phyloP scores from a whole-genome alignment of 805 yeast genomes.

The Candida montana region DNA sequence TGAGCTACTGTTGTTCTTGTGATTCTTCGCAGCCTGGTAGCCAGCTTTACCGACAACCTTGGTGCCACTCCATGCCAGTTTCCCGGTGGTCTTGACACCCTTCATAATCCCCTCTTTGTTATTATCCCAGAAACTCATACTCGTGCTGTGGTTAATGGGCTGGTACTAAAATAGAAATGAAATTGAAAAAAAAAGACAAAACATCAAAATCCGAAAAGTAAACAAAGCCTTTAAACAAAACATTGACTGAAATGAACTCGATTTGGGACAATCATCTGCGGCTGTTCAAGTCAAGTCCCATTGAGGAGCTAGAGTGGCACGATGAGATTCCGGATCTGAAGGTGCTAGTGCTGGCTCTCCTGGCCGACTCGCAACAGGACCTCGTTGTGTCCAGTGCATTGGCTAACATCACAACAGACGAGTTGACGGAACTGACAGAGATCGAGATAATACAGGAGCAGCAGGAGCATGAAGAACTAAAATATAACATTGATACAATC shows the following conservation, averaged over 20 bases:
- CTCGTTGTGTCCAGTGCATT: slow-evolving; percentile 17
- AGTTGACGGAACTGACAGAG: slow-evolving; percentile 14
- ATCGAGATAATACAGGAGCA: slow-evolving; percentile 7
- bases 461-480: slow-evolving; percentile 1
- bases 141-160: neutral
- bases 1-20: slow-evolving; percentile 4
- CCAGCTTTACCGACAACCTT: slow-evolving; percentile 37
- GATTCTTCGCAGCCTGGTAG: slow-evolving; percentile 34
- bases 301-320: slow-evolving; percentile 8
- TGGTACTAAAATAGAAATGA: neutral
- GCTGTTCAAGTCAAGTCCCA: slow-evolving; percentile 14
- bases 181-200: neutral
- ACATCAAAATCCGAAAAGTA: slow-evolving; percentile 2
- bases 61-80: slow-evolving; percentile 33
- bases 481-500: slow-evolving; percentile 7
- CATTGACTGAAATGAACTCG: slow-evolving; percentile 6
- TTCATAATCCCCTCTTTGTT: slow-evolving; percentile 35
- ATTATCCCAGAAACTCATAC: slow-evolving; percentile 35
- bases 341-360: slow-evolving; percentile 18
- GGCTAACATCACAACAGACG: slow-evolving; percentile 13
- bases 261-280: slow-evolving; percentile 15
- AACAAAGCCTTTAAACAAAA: neutral
- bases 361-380: slow-evolving; percentile 21
- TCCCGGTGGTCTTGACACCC: slow-evolving; percentile 33
- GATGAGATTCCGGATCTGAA: slow-evolving; percentile 13